Percentiles rank a stretch among this genome's conserved stretches.
phyloP scores from a whole-genome alignment of 441 rosid genomes.

The Codiaeum variegatum region DNA sequence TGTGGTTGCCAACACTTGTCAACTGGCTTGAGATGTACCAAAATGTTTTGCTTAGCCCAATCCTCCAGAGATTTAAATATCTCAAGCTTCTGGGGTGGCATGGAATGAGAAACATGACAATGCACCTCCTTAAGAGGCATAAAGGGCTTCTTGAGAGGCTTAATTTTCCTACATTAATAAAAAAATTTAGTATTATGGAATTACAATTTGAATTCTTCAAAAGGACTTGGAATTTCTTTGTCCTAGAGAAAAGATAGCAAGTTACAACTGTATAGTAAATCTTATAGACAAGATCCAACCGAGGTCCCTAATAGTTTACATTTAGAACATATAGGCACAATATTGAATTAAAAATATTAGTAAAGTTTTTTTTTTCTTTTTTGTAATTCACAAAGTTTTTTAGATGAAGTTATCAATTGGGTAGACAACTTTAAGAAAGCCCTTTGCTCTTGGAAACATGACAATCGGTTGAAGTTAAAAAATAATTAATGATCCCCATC shows the following conservation, averaged over 20 bases:
- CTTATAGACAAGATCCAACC: not conserved
- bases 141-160: constrained; percentile 66
- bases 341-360: too few species aligned
- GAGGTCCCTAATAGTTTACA: too few species aligned
- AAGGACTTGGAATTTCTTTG: not conserved
- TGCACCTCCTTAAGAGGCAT: constrained; percentile 69
- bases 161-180: constrained; percentile 57
- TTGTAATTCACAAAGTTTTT: not conserved
- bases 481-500: constrained; percentile 5
- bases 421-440: not conserved
- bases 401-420: not conserved
- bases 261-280: not conserved
- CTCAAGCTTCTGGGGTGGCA: constrained; percentile 88
- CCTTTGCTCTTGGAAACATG: constrained; percentile 9
- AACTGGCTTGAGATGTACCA: constrained; percentile 68
- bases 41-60: constrained; percentile 76
- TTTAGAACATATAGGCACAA: too few species aligned
- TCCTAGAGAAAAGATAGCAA: not conserved
- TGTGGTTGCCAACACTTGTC: constrained; percentile 96
- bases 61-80: constrained; percentile 79
- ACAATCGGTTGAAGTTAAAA: constrained; percentile 9
- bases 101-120: constrained; percentile 69
- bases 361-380: not conserved
- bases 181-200: constrained; percentile 14
- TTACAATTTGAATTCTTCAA: constrained; percentile 2